Evolutionary conservation across 768 basidiomycete species (phyloP).

Genomic region (Russula ochroleuca): DNA sequence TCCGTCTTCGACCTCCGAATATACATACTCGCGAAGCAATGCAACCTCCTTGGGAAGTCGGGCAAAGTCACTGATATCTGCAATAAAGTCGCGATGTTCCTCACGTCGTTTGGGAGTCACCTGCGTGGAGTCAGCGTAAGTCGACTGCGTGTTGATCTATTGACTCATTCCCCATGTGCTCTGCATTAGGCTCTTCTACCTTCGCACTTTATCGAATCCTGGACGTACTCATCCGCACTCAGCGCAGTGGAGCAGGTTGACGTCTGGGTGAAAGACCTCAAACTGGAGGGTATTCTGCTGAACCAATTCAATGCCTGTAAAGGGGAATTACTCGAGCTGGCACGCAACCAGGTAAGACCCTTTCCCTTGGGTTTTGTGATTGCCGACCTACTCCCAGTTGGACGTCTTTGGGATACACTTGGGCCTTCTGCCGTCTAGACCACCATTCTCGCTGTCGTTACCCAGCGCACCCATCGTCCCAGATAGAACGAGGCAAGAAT

Average conservation of each 20-base stretch:
- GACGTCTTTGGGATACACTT: constrained; percentile 75
- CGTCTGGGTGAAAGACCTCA: constrained; percentile 53
- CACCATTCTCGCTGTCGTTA: constrained; percentile 67
- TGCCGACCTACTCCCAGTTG: constrained; percentile 46
- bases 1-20: constrained; percentile 91
- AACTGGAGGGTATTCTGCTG: constrained; percentile 45
- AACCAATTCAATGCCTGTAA: constrained; percentile 66
- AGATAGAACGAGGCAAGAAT: constrained; percentile 28
- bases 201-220: constrained; percentile 80
- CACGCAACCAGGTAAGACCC: constrained; percentile 61
- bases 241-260: constrained; percentile 80
- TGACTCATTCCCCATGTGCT: constrained; percentile 11
- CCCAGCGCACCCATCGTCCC: constrained; percentile 27
- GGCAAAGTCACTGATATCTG: constrained; percentile 67
- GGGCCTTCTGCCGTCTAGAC: constrained; percentile 63
- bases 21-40: constrained; percentile 87
- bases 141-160: background rate
- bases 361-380: background rate
- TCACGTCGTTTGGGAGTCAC: constrained; percentile 69
- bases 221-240: constrained; percentile 88
- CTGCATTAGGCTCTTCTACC: constrained; percentile 47
- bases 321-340: constrained; percentile 88
- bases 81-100: constrained; percentile 65
- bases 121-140: constrained; percentile 72
- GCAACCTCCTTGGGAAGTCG: constrained; percentile 64